Percentiles rank a stretch among this genome's conserved stretches.
phyloP scores from a whole-genome alignment of 1,284 basidiomycete genomes.

The Irpex sp. region DNA sequence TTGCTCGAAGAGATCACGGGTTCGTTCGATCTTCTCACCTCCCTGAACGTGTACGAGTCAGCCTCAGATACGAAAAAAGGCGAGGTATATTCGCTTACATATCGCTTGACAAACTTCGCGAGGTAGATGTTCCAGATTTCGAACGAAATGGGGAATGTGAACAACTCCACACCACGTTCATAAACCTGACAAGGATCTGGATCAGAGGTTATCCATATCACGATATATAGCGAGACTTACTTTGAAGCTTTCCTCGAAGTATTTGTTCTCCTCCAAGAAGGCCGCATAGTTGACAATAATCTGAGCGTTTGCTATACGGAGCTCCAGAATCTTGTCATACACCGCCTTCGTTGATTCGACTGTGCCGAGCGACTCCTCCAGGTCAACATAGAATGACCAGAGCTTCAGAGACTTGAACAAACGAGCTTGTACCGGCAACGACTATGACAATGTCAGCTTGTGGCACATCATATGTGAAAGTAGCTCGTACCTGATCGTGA shows the following conservation, averaged over 20 bases:
- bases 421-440: conserved; percentile 82
- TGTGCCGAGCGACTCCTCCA: conserved; percentile 95
- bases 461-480: neutral
- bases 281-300: conserved; percentile 96
- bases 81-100: conserved; percentile 54
- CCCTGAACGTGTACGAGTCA: conserved; percentile 44
- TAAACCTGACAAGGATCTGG: conserved; percentile 71
- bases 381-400: conserved; percentile 98
- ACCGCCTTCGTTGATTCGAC: conserved; percentile 91
- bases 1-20: conserved; percentile 97
- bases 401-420: conserved; percentile 98
- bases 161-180: conserved; percentile 95
- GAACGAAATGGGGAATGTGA: conserved; percentile 97
- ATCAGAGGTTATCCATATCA: too few relatives aligned
- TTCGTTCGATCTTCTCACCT: conserved; percentile 90
- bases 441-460: conserved; percentile 35
- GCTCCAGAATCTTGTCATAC: conserved; percentile 96
- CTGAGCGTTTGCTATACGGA: conserved; percentile 98
- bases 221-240: too few relatives aligned
- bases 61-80: neutral
- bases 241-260: conserved; percentile 99
- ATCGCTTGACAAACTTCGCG: conserved; percentile 95
- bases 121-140: conserved; percentile 99
- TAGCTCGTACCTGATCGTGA: conserved; percentile 83
- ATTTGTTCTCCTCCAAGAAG: conserved; percentile 97